A percentile compares a stretch with the other conserved stretches of the same genome.
These are phyloP conservation scores for Rosa hybrid DNA, from an alignment of 331 rosid species.

Conservation along the genomic window DNA sequence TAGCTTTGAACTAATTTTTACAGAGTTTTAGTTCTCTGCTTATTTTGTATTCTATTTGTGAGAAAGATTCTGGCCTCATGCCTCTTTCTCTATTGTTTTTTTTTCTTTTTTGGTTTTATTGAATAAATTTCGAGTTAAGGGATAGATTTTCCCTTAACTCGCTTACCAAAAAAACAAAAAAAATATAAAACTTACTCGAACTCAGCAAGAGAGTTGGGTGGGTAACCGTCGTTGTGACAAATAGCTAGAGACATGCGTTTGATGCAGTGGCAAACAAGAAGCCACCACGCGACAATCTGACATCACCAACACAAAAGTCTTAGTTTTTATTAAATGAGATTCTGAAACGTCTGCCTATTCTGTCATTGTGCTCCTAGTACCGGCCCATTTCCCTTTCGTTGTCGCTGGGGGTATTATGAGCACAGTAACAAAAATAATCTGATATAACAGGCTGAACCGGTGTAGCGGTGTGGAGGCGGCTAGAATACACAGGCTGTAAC, in stretches of 20 bases:
- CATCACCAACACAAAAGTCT: not conserved
- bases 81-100: too few species aligned
- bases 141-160: too few species aligned
- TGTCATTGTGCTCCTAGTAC: not conserved
- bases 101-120: too few species aligned
- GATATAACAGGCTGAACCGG: not conserved
- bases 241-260: not conserved
- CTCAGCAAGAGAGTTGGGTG: not conserved
- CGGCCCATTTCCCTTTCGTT: not conserved
- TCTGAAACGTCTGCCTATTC: not conserved
- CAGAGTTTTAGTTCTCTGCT: too few species aligned
- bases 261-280: not conserved
- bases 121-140: too few species aligned
- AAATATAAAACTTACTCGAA: not conserved
- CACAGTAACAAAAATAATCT: too few species aligned
- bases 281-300: not conserved
- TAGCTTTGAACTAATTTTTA: not conserved
- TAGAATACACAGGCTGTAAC: too few species aligned
- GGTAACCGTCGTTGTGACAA: not conserved
- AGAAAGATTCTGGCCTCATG: too few species aligned
- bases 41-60: too few species aligned
- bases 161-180: too few species aligned
- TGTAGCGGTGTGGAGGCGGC: too few species aligned
- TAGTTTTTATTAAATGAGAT: not conserved
- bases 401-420: too few species aligned